Percentiles rank a stretch among this genome's conserved stretches.
Evolutionary conservation across 1,139 yeast species (phyloP).

Genomic region (Nadsonia commutata): DNA sequence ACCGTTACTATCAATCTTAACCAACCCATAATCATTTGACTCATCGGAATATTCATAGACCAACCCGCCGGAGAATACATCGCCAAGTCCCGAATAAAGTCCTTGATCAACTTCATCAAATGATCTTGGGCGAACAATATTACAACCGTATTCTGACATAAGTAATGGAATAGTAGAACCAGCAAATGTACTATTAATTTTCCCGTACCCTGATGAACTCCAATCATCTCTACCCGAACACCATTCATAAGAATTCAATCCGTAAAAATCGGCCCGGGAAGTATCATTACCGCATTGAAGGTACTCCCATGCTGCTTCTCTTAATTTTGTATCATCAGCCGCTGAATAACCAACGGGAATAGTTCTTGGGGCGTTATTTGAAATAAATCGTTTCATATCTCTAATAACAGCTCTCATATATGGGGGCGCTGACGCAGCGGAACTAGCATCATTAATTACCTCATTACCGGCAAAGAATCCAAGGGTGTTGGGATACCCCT

Average conservation of each 20-base stretch:
- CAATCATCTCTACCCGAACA: conserved; percentile 53
- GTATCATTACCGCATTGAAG: conserved; percentile 56
- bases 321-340: conserved; percentile 71
- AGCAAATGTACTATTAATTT: conserved; percentile 48
- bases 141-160: conserved; percentile 91
- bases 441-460: conserved; percentile 61
- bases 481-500: conserved; percentile 72
- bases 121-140: conserved; percentile 60
- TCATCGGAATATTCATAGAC: conserved; percentile 88
- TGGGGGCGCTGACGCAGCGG: conserved; percentile 35
- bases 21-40: conserved; percentile 78
- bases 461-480: conserved; percentile 96
- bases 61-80: conserved; percentile 76
- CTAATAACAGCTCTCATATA: conserved; percentile 68
- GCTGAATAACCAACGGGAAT: conserved; percentile 95
- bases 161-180: conserved; percentile 65
- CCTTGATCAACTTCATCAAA: conserved; percentile 59
- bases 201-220: conserved; percentile 59
- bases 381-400: conserved; percentile 64
- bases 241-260: conserved; percentile 95
- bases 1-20: conserved; percentile 43
- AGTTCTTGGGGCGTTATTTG: conserved; percentile 39
- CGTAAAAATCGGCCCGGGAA: conserved; percentile 77
- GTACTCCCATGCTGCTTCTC: conserved; percentile 66
- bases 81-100: conserved; percentile 42